Evolutionary conservation across 2,329 filamentous ascomycete species (phyloP).

Genomic region (Ceratocystiopsis minuta): DNA sequence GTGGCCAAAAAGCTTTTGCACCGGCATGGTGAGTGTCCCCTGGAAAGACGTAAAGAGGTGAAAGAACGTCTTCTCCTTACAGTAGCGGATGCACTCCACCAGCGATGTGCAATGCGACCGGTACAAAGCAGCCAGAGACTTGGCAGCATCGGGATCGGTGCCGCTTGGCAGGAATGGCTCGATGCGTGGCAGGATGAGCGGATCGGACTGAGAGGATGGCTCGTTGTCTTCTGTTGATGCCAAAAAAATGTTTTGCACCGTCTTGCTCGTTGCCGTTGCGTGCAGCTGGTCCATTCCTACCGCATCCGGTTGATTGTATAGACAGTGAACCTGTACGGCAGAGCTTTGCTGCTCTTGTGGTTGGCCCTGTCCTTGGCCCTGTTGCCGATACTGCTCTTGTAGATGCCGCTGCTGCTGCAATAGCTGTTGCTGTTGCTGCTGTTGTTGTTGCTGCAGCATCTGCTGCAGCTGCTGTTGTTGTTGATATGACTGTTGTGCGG

Average conservation of each 20-base stretch:
- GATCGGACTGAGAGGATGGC: slow-evolving; percentile 43
- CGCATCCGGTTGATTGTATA: slow-evolving; percentile 43
- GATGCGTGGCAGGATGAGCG: slow-evolving; percentile 71
- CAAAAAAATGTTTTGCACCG: slow-evolving; percentile 41
- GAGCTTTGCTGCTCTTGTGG: background rate
- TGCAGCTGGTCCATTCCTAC: slow-evolving; percentile 39
- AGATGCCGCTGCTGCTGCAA: slow-evolving; percentile 1
- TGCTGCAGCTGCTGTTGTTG: too few relatives aligned
- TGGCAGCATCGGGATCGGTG: slow-evolving; percentile 74
- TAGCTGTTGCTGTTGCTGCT: slow-evolving; percentile 2
- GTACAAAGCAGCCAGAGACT: slow-evolving; percentile 73
- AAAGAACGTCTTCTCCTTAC: slow-evolving; percentile 93
- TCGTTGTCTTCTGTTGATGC: slow-evolving; percentile 34
- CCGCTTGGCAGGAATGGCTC: slow-evolving; percentile 60
- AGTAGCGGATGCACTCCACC: slow-evolving; percentile 87
- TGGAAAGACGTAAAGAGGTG: slow-evolving; percentile 90
- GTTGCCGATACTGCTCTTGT: background rate
- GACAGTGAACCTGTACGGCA: slow-evolving; percentile 21
- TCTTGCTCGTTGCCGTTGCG: slow-evolving; percentile 38
- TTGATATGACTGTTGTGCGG: too few relatives aligned
- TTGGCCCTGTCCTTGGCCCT: background rate
- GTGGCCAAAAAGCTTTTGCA: slow-evolving; percentile 78
- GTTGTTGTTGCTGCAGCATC: background rate
- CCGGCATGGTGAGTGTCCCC: slow-evolving; percentile 87
- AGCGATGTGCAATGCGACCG: slow-evolving; percentile 89